phyloP scores from a whole-genome alignment of 345 rosid genomes.

The Nephelium lappaceum region DNA sequence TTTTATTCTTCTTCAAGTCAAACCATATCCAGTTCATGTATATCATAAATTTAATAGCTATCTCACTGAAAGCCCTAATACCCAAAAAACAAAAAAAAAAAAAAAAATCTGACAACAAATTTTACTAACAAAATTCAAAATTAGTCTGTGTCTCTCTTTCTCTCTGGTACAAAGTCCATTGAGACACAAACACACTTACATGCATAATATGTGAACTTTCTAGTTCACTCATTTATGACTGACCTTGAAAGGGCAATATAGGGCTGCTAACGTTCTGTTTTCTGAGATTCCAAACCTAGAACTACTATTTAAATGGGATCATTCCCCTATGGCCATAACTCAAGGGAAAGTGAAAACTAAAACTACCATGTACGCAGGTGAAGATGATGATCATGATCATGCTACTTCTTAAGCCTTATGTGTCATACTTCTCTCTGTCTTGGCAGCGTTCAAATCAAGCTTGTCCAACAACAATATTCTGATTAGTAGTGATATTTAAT shows the following conservation, averaged over 20 bases:
- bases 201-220: background rate
- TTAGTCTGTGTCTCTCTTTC: background rate
- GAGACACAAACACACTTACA: background rate
- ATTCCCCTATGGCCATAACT: background rate
- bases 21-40: background rate
- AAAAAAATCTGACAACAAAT: background rate
- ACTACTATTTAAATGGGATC: background rate
- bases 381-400: background rate
- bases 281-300: background rate
- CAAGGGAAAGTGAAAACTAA: background rate
- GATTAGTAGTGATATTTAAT: background rate
- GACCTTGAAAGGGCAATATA: background rate
- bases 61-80: too few species aligned
- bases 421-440: too few species aligned
- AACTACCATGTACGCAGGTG: background rate
- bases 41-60: background rate
- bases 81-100: too few species aligned
- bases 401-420: background rate
- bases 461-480: background rate
- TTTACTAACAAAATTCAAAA: background rate
- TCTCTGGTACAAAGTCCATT: background rate
- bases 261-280: too few species aligned
- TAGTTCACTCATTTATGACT: background rate
- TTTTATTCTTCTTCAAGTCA: background rate
- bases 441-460: background rate